Base-by-base conservation (phyloP, 331 rosid genomes). In the Erythrophleum ivorense region DNA sequence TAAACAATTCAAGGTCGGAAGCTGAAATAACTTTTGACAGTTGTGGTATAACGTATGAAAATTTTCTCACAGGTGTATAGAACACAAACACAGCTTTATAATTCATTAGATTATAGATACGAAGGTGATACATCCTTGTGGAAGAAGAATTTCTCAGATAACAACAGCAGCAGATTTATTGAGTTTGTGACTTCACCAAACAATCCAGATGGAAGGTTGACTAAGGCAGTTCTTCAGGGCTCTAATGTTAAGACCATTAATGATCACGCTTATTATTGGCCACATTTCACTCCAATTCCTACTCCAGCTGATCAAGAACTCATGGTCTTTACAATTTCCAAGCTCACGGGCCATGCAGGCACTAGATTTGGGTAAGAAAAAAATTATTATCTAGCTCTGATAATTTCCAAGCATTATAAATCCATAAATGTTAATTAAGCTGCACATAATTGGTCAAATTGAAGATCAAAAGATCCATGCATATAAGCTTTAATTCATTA, bases 181-280 rank as follows among this genome's bases (percentile, higher is more conserved):
- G 91, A 88, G 82, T 83, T 88, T 1, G 91, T 88, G 19, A 85
- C 91, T 10, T 81, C 91, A 43, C 91, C 89, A 43, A 88, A 81
- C 75, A 88, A 85, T 57, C 91, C 91, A 0, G 91, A 88, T 50
- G 91, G 89, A 6, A 10, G 78, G 75, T 68, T 81, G 40, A 88
- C 40, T 0, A 8, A 78, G 33, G 84, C 83, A 49, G 67, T 65
- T 13, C 78, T 85, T 57, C 19, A 66, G 0, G 84, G 87, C 4
- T 78, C 87, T 18, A 85, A 75, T 52, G 81, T 52, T 5, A 72
- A 54, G 41, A 29, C 76, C 3, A 83, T 88, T 2, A 46, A 85
- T 18, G 91, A 88, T 58, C 80, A 36, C 0, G 91, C 87, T 55
- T 88, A 88, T 69, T 83, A 83, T 7, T 88, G 91, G 91, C 91